Percentiles rank a stretch among this genome's conserved stretches.
Conservation (phyloP, 768 basidiomycete genomes). For the Amanita subjunquillea region DNA sequence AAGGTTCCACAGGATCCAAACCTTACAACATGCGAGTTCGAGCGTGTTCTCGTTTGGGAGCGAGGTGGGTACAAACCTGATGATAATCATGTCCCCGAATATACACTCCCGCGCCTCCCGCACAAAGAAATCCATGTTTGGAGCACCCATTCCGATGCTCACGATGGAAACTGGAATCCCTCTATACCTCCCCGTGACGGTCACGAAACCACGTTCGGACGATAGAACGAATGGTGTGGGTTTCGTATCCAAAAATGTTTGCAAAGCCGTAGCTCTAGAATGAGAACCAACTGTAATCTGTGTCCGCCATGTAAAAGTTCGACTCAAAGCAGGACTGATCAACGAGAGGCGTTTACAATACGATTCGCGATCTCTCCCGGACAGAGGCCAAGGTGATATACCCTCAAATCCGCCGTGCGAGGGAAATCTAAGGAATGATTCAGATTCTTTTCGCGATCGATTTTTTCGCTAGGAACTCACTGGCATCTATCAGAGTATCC, state of each 20-base stretch:
- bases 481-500: conserved; percentile 53
- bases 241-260: conserved; percentile 46
- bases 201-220: conserved; percentile 70
- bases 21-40: conserved; percentile 22
- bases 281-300: conserved; percentile 71
- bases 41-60: neutral
- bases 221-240: conserved; percentile 51
- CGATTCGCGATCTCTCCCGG: conserved; percentile 75
- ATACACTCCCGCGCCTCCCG: conserved; percentile 71
- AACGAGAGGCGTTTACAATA: conserved; percentile 35
- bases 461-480: conserved; percentile 27
- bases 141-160: conserved; percentile 76
- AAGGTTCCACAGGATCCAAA: conserved; percentile 78
- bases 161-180: conserved; percentile 59
- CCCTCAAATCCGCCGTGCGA: conserved; percentile 58
- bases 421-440: conserved; percentile 51
- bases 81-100: conserved; percentile 44
- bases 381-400: conserved; percentile 71
- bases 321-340: neutral
- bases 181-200: conserved; percentile 57
- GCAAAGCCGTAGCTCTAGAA: conserved; percentile 52
- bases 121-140: conserved; percentile 82
- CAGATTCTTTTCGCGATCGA: neutral
- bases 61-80: conserved; percentile 25
- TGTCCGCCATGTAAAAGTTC: neutral